Percentiles rank a stretch among this genome's conserved stretches.
phyloP scores from a whole-genome alignment of 306 rosid genomes.

The Sechiopsis laciniata region DNA sequence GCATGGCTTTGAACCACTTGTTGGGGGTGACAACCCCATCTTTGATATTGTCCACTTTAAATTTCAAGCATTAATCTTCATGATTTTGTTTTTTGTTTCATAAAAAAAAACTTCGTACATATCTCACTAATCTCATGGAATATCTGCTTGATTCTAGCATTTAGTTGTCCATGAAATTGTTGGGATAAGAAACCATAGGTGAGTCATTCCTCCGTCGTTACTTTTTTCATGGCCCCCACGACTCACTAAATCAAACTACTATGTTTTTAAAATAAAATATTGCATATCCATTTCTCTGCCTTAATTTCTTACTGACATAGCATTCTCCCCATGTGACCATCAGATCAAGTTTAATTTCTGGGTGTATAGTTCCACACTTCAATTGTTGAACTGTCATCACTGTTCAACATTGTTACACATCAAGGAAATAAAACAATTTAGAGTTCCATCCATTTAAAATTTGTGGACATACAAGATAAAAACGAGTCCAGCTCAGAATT shows the following conservation, averaged over 20 bases:
- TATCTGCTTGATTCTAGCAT: background rate
- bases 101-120: too few species aligned
- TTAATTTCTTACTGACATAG: conserved; percentile 4
- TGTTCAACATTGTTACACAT: background rate
- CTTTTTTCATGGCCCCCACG: too few species aligned
- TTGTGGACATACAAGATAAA: background rate
- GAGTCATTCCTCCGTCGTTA: too few species aligned
- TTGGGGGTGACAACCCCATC: too few species aligned
- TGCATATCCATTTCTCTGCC: background rate
- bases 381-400: background rate
- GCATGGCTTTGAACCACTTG: too few species aligned
- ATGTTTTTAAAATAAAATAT: background rate
- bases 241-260: background rate
- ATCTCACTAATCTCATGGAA: background rate
- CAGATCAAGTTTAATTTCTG: background rate
- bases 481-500: background rate
- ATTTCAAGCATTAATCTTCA: too few species aligned
- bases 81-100: too few species aligned
- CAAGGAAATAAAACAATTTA: background rate
- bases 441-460: background rate
- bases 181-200: background rate
- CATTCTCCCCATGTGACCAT: background rate
- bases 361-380: background rate
- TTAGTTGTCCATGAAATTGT: background rate
- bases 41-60: too few species aligned